Conservation (phyloP, 768 basidiomycete genomes). For the Tephrocybe sp. region DNA sequence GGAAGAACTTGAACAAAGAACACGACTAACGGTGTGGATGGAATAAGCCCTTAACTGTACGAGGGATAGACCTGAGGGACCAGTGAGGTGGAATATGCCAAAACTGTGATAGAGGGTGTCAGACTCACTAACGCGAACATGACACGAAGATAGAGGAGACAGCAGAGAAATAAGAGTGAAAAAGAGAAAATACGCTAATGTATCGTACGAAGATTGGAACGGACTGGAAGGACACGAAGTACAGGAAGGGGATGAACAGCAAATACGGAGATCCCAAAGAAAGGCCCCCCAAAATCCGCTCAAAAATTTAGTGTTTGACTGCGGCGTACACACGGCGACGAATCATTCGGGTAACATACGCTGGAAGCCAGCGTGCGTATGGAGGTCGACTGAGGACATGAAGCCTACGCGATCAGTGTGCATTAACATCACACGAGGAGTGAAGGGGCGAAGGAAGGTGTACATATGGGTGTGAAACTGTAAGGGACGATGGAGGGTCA, state of each 20-base stretch:
- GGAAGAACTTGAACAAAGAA: not conserved
- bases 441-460: constrained; percentile 25
- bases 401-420: constrained; percentile 57
- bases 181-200: too few relatives aligned
- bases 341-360: constrained; percentile 89
- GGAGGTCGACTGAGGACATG: constrained; percentile 93
- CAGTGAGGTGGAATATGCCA: constrained; percentile 90
- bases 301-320: constrained; percentile 71
- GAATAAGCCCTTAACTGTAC: constrained; percentile 73
- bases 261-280: too few relatives aligned
- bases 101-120: constrained; percentile 51
- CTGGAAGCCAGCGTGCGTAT: constrained; percentile 90
- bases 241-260: too few relatives aligned
- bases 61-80: constrained; percentile 75
- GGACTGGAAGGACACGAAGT: too few relatives aligned
- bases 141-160: too few relatives aligned
- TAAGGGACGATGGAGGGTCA: too few relatives aligned
- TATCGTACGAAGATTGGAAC: too few relatives aligned
- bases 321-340: constrained; percentile 89
- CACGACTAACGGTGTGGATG: constrained; percentile 85
- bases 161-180: too few relatives aligned
- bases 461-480: constrained; percentile 91
- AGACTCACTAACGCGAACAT: not conserved
- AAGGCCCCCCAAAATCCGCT: too few relatives aligned
- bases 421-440: constrained; percentile 8